Percentiles rank a stretch among this genome's conserved stretches.
Conservation (phyloP, 768 basidiomycete genomes). For the Tylopilus intermedius region DNA sequence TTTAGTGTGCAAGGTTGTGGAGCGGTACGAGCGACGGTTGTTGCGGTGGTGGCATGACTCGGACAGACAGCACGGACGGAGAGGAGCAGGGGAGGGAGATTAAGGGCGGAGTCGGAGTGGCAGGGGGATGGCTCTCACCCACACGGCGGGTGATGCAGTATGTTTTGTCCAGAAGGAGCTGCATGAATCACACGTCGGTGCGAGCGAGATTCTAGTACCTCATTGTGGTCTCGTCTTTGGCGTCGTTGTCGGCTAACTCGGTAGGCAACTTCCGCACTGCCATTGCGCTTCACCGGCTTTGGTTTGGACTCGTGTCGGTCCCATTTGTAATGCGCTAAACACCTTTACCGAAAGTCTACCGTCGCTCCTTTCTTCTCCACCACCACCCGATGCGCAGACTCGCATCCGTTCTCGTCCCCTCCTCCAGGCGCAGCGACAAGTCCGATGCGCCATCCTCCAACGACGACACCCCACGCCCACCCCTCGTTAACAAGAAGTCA, state of each 20-base stretch:
- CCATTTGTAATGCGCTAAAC: slow-evolving; percentile 36
- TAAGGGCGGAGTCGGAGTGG: slow-evolving; percentile 10
- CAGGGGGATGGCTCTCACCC: neutral
- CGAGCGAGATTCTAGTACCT: slow-evolving; percentile 5
- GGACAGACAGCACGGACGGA: slow-evolving; percentile 17
- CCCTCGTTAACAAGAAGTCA: slow-evolving; percentile 22
- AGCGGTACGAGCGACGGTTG: slow-evolving; percentile 62
- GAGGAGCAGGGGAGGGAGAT: slow-evolving; percentile 8
- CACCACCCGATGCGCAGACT: slow-evolving; percentile 56
- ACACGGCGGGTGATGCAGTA: neutral
- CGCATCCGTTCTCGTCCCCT: slow-evolving; percentile 51
- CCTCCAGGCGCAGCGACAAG: slow-evolving; percentile 33
- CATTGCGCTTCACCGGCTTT: neutral
- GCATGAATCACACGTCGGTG: slow-evolving; percentile 7
- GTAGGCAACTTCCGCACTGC: slow-evolving; percentile 15
- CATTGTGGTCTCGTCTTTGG: slow-evolving; percentile 4
- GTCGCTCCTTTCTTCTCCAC: slow-evolving; percentile 20
- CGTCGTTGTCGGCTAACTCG: slow-evolving; percentile 16
- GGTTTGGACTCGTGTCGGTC: slow-evolving; percentile 18
- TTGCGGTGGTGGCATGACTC: slow-evolving; percentile 41
- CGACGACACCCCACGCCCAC: slow-evolving; percentile 11
- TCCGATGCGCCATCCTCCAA: slow-evolving; percentile 14
- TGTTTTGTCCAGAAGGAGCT: neutral
- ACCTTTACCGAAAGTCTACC: slow-evolving; percentile 7
- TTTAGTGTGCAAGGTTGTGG: slow-evolving; percentile 52